phyloP scores from a whole-genome alignment of 345 rosid genomes.

The Conringia planisiliqua region DNA sequence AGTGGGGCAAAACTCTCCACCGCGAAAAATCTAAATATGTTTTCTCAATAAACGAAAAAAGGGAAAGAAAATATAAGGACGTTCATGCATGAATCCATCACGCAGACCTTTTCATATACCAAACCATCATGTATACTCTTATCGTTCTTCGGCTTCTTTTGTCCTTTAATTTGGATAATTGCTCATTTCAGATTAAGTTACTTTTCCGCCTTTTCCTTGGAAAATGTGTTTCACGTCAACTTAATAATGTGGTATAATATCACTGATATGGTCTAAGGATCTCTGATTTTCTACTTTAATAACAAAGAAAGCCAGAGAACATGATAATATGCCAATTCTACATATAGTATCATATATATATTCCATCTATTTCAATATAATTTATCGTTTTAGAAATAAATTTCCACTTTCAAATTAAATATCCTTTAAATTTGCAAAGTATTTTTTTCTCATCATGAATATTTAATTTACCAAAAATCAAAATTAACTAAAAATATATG shows the following conservation, averaged over 20 bases:
- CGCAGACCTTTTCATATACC: slow-evolving; percentile 15
- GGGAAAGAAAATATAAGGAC: neutral
- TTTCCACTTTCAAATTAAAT: neutral
- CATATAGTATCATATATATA: neutral
- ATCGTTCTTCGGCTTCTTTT: slow-evolving; percentile 27
- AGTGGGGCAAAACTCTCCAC: slow-evolving; percentile 33
- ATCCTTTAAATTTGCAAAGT: neutral
- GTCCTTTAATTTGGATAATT: slow-evolving; percentile 8
- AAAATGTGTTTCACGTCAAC: slow-evolving; percentile 5
- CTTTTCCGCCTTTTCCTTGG: neutral
- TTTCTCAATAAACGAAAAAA: neutral
- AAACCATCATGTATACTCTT: slow-evolving; percentile 29
- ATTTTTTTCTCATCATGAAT: neutral
- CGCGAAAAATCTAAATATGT: neutral
- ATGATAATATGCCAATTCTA: neutral
- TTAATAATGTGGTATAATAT: neutral
- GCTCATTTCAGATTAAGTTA: neutral
- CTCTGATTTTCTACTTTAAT: neutral
- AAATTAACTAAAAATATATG: neutral
- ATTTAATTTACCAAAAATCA: neutral
- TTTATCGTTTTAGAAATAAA: neutral
- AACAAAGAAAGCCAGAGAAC: neutral
- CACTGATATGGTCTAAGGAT: neutral
- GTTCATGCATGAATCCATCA: slow-evolving; percentile 35
- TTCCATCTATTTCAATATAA: neutral